Evolutionary conservation across 148 eudicot genomes (phyloP), one percentile per base, ranked within the genome.

Genomic region (Heliamphora exappendiculata): DNA sequence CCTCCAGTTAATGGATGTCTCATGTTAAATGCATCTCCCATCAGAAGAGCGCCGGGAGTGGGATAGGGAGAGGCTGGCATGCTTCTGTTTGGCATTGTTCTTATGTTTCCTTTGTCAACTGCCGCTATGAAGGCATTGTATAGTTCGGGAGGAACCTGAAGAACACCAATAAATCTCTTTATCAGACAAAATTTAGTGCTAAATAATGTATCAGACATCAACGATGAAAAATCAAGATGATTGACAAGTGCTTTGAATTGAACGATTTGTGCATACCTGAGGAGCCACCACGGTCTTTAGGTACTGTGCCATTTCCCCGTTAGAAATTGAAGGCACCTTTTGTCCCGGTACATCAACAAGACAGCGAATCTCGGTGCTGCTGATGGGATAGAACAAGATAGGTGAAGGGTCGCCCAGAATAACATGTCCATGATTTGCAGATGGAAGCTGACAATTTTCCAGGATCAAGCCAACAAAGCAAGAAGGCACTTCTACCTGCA

Each of bases 21-120:
- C 87, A 84, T 84, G 76, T 84, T 84, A 74, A 84, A 84, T 3
- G 87, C 84, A 64, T 84, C 87, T 10, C 87, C 87, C 74, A 84
- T 39, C 22, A 81, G 42, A 47, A 84, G 73, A 19, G 87, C 87
- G 1, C 87, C 87, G 0, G 84, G 84, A 51, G 84, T 84, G 31
- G 87, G 87, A 34, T 49, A 63, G 12, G 87, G 87, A 79, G 44
- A 68, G 14, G 87, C 87, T 33, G 87, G 87, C 87, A 84, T 81
- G 77, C 79, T 78, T 59, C 82, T 75, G 49, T 84, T 84, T 37
- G 80, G 78, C 87, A 84, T 84, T 22, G 87, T 58, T 42, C 70
- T 81, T 67, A 84, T 81, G 68, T 81, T 78, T 20, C 87, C 87
- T 58, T 81, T 81, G 28, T 84, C 80, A 2, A 84, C 57, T 34